Evolutionary conservation across 305 asterid species (phyloP), one percentile per base, ranked within the genome.

Genomic region (Fraxinus paxiana): DNA sequence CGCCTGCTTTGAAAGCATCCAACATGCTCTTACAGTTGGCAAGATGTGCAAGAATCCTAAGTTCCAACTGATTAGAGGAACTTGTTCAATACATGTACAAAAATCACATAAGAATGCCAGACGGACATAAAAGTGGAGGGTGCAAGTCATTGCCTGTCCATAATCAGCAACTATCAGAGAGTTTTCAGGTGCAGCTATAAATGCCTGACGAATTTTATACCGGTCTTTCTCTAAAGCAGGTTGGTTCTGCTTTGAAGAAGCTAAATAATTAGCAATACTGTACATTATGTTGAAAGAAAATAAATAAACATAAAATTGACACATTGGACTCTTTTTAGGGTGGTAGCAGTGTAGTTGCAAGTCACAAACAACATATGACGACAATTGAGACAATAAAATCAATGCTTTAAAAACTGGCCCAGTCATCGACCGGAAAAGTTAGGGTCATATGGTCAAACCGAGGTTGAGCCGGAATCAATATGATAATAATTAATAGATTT

Each of bases 191-290:
- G 97, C 94, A 82, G 98, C 98, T 74, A 93, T 84, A 88, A 96
- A 96, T 77, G 97, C 98, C 87, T 94, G 95, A 77, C 99, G 98
- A 78, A 96, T 94, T 94, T 94, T 96, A 88, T 96, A 96, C 59
- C 98, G 93, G 84, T 96, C 99, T 87, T 96, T 96, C 97, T 96
- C 99, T 83, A 96, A 83, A 79, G 98, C 99, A 22, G 99, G 99
- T 48, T 96, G 98, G 87, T 96, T 96, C 99, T 94, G 90, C 18
- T 86, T 73, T 74, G 76, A 79, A 79, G 79, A 79, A 86, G 83
- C 38, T 65, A 18, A 61, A 37, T 67, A 63, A 33, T 81, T 77
- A 73, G 13, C 65, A 65, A 73, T 80, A 77, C 72, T 22, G 77
- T 72, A 26, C 65, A 54, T 37, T 73, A 17, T 48, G 10, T 2